Base-by-base conservation (phyloP, 1,284 basidiomycete genomes). In the Singerocomus inundabilis region DNA sequence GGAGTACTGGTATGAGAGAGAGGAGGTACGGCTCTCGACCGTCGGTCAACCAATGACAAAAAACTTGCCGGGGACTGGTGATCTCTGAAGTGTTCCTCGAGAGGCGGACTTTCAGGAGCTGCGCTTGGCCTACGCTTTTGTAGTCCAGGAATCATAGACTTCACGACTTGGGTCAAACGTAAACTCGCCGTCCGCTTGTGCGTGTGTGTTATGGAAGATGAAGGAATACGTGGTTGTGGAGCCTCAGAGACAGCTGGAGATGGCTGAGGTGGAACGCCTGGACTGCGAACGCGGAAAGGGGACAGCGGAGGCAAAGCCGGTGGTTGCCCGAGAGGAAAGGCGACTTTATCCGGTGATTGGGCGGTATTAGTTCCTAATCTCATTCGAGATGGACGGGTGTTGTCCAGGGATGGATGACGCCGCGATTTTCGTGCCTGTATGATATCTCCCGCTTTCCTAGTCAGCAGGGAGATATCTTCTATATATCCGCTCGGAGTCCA, bases 401-500 rank as follows among this genome's bases (percentile, higher is more conserved):
- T 32, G 45, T 38, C 41, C 10, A 24, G 50, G n/a, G 44, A 31
- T 11, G 49, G 32, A 21, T 42, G 48, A 26, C 37, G 50, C 7
- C 45, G 57, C 11, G 35, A 31, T 31, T 52, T 49, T 34, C 15
- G 46, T 30, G 21, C 33, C 8, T 42, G 40, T 21, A 21, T 21
- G 21, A 21, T 15, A 18, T 50, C 31, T 41, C 36, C 44, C 25
- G 37, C n/a, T 46, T 33, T 42, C 37, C 26, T 38, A 1, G 46
- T 37, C 34, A 58, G 24, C 36, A 43, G 46, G 33, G 45, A 48
- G 31, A 60, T n/a, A 39, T 55, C 61, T 46, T 55, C 53, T 10
- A 30, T 35, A 41, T 54, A 53, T 38, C 70, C 70, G 28, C 65
- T 69, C 1, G 70, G 68, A 15, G 68, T 69, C 49, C 62, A 62